These are phyloP conservation scores for Didymellaceae sp. DNA, from an alignment of 2,329 filamentous ascomycete species.

Conservation along the genomic window DNA sequence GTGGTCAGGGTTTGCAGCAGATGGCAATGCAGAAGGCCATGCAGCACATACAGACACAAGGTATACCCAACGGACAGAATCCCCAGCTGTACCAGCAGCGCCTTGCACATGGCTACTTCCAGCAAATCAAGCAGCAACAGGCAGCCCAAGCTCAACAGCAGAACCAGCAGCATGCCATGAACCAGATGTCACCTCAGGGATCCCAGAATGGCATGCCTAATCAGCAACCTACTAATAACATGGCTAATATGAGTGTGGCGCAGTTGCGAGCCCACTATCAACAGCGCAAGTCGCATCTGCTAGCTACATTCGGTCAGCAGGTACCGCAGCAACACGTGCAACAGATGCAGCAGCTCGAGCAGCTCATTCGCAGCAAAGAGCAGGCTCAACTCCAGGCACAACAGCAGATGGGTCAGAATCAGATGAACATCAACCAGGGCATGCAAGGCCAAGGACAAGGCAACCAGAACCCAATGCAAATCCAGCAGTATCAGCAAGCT, in stretches of 20 bases:
- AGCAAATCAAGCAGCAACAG: slow-evolving; percentile 24
- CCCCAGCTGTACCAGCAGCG: slow-evolving; percentile 34
- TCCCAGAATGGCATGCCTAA: slow-evolving; percentile 33
- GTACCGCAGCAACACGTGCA: slow-evolving; percentile 35
- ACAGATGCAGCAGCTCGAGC: slow-evolving; percentile 40
- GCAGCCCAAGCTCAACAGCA: slow-evolving; percentile 37
- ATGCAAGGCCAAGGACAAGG: slow-evolving; percentile 37
- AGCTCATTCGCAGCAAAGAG: slow-evolving; percentile 32
- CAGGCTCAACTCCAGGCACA: slow-evolving; percentile 21
- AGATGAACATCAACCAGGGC: slow-evolving; percentile 27
- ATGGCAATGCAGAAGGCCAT: slow-evolving; percentile 42
- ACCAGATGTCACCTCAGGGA: slow-evolving; percentile 40
- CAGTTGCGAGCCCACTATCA: slow-evolving; percentile 36
- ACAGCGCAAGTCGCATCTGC: slow-evolving; percentile 33
- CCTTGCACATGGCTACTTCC: slow-evolving; percentile 36
- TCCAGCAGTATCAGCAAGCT: slow-evolving; percentile 45
- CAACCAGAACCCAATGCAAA: slow-evolving; percentile 35
- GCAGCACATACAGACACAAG: slow-evolving; percentile 43
- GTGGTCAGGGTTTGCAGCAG: slow-evolving; percentile 33
- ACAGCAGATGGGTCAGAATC: slow-evolving; percentile 27
- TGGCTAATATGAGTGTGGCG: slow-evolving; percentile 37
- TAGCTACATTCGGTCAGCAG: slow-evolving; percentile 32
- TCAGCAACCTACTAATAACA: slow-evolving; percentile 26
- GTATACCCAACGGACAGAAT: slow-evolving; percentile 40
- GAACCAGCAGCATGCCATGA: slow-evolving; percentile 30